A percentile compares a stretch with the other conserved stretches of the same genome.
phyloP scores from a whole-genome alignment of 345 rosid genomes.

The Pelargonium nanum region DNA sequence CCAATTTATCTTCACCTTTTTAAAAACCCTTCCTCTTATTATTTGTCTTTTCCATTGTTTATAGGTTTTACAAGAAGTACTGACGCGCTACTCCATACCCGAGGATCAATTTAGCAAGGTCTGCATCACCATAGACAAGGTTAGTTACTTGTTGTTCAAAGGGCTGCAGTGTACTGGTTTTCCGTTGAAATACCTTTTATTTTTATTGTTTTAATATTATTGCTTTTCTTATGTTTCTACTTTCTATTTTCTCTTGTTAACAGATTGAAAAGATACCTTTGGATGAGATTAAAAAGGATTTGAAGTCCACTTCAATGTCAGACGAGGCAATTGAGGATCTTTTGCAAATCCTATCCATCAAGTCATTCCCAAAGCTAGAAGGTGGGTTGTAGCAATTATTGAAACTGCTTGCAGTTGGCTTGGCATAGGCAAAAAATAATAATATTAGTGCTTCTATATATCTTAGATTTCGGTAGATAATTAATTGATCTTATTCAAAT shows the following conservation, averaged over 20 bases:
- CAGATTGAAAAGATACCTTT: conserved; percentile 75
- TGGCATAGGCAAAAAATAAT: too few relatives aligned
- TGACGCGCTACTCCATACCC: conserved; percentile 55
- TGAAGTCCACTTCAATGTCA: conserved; percentile 53
- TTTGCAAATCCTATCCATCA: conserved; percentile 63
- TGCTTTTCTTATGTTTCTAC: conserved; percentile 1
- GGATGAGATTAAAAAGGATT: conserved; percentile 66
- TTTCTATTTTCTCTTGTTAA: conserved; percentile 7
- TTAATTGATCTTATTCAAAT: too few relatives aligned
- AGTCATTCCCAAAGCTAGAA: conserved; percentile 68
- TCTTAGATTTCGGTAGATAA: too few relatives aligned
- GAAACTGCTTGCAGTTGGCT: neutral
- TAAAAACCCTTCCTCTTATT: neutral
- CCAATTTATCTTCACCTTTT: neutral
- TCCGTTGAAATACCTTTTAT: neutral
- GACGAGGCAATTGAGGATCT: conserved; percentile 58
- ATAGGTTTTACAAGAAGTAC: conserved; percentile 82
- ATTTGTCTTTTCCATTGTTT: conserved; percentile 7
- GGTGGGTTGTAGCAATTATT: conserved; percentile 28
- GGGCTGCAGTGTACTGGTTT: neutral
- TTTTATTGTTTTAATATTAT: neutral
- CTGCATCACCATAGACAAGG: conserved; percentile 89
- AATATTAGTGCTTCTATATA: too few relatives aligned
- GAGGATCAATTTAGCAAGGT: conserved; percentile 70
- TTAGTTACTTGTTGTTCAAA: conserved; percentile 22